These are phyloP conservation scores for Ganoderma lingzhi DNA, from an alignment of 1,284 basidiomycete species.

Conservation along the genomic window DNA sequence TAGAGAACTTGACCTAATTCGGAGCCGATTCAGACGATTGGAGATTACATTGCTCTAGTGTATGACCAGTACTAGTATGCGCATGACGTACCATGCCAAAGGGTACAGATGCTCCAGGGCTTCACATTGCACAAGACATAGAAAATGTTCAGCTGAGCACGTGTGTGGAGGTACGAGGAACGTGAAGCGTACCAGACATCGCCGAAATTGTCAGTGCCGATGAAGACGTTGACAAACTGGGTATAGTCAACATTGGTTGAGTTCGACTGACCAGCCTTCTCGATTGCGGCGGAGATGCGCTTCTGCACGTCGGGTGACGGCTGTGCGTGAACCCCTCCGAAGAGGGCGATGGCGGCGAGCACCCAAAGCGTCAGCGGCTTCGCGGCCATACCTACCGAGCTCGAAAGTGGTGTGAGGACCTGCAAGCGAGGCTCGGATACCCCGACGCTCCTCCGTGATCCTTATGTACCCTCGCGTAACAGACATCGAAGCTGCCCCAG, in stretches of 20 bases:
- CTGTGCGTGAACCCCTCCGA: constrained; percentile 48
- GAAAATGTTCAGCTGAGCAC: background rate
- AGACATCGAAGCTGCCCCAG: constrained; percentile 8
- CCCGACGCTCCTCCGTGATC: constrained; percentile 31
- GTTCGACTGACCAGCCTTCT: constrained; percentile 48
- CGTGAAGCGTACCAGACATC: constrained; percentile 65
- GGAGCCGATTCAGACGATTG: background rate
- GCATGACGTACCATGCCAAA: constrained; percentile 68
- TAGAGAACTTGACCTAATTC: constrained; percentile 67
- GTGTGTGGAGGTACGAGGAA: background rate
- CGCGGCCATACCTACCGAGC: constrained; percentile 20
- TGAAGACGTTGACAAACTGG: constrained; percentile 74
- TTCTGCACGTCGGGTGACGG: constrained; percentile 68
- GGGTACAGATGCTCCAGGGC: constrained; percentile 72
- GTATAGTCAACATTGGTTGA: constrained; percentile 61
- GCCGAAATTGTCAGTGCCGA: constrained; percentile 72
- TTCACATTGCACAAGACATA: constrained; percentile 37
- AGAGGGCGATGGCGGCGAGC: constrained; percentile 25
- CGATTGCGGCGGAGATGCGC: constrained; percentile 67
- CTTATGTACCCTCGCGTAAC: constrained; percentile 33
- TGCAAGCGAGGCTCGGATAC: constrained; percentile 11
- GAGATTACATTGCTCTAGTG: background rate
- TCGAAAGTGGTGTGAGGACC: constrained; percentile 8
- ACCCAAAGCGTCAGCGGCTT: constrained; percentile 25
- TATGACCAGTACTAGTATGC: no score